Conservation (phyloP, 2,329 filamentous ascomycete species). For the Ophiostoma quercus region DNA sequence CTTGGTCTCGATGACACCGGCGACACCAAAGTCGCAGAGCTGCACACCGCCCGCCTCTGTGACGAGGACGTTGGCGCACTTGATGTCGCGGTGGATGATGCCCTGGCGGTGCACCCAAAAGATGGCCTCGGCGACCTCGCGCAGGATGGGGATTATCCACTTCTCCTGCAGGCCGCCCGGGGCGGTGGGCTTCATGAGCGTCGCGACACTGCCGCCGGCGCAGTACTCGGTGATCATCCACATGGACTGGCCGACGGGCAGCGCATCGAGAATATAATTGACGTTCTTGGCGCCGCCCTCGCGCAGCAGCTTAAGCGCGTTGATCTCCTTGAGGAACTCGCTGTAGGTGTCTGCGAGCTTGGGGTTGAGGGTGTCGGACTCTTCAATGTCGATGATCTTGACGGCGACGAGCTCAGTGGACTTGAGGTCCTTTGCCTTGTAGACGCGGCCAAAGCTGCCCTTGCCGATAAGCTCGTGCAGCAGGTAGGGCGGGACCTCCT, state of each 20-base stretch:
- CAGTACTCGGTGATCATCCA: conserved; percentile 89
- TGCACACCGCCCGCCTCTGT: conserved; percentile 72
- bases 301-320: conserved; percentile 64
- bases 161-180: conserved; percentile 63
- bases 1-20: conserved; percentile 69
- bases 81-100: conserved; percentile 67
- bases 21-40: conserved; percentile 79
- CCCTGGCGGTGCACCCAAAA: conserved; percentile 63
- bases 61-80: conserved; percentile 74
- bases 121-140: conserved; percentile 59
- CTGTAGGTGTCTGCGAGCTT: conserved; percentile 62
- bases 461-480: conserved; percentile 64
- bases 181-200: conserved; percentile 61
- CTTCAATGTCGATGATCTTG: conserved; percentile 81
- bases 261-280: conserved; percentile 73
- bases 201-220: conserved; percentile 75
- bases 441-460: conserved; percentile 62
- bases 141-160: conserved; percentile 27
- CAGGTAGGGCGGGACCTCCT: conserved; percentile 54
- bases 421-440: conserved; percentile 47
- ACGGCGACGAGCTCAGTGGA: conserved; percentile 54
- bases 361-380: conserved; percentile 62
- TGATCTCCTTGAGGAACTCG: conserved; percentile 64
- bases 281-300: conserved; percentile 72
- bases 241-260: conserved; percentile 71